Evolutionary conservation across 2,329 filamentous ascomycete genomes (phyloP), one percentile per base, ranked within the genome.

Genomic region (Cytospora piceicola): DNA sequence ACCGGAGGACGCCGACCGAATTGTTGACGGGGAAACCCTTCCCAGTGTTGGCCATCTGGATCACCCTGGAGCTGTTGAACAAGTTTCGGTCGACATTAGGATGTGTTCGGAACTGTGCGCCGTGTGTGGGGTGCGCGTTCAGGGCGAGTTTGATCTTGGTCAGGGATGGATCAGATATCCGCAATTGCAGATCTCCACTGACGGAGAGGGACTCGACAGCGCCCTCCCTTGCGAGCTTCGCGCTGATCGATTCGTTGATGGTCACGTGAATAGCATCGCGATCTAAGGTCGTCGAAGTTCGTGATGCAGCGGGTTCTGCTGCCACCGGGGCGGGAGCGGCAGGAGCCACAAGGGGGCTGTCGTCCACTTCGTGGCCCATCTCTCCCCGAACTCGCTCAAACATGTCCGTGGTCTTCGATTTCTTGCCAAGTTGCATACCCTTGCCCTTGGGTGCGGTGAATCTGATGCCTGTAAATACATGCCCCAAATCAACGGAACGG

Each of bases 381-480:
- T 98, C 94, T 67, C 92, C 92, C 71, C 93, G 90, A 39, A 99
- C 94, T 73, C 94, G 91, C 79, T 98, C 94, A 76, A 96, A 98
- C 85, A 98, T 97, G 77, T 96, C 94, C 34, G 91, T 96, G 27
- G 92, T 94, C 83, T 98, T 98, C 67, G 92, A 96, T 82, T 99
- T 99, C 84, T 98, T 98, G 79, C 95, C 95, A 65, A 99, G 84
- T 79, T 98, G 94, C 96, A 99, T 99, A 71, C 95, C 95, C 83
- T 99, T 99, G 73, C 93, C 93, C 80, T 96, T 93, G 67, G 90
- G 86, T 59, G 91, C 87, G 73, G 87, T 76, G 59, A 85, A 81
- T 74, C 83, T 87, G 69, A 39, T 17, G 39, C 36, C 20, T 61
- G 68, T 77, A 70, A 78, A 73, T 69, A 68, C 14, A 17, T 24